Evolutionary conservation across 768 basidiomycete species (phyloP), one percentile per base, ranked within the genome.

Genomic region (Austroboletus eburneus): DNA sequence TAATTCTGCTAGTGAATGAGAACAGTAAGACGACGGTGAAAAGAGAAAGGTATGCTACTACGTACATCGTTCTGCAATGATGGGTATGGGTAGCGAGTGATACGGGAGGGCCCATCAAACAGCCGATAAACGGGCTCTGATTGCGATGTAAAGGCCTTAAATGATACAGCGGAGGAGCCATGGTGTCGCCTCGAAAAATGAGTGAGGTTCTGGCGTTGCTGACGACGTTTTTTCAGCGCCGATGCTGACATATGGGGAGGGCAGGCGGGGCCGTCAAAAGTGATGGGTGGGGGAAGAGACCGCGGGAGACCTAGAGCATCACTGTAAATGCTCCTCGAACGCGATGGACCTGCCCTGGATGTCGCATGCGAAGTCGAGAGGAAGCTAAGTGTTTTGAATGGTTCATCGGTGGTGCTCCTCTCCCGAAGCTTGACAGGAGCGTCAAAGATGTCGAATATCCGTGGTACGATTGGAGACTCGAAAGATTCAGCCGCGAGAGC

Each of bases 361-460:
- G 16, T 37, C 44, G 24, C 34, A 40, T 27, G 49, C 38, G 42
- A 21, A 12, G 36, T 39, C 23, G 49, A 42, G 39, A 41, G 25
- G 30, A 32, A 13, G 33, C 43, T 42, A 18, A 47, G 25, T 29
- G 50, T 24, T 8, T 51, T 32, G 8, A 56, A 47, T 39, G 54
- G 32, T 44, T 57, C 36, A 42, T 64, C 39, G 55, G 64, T 47
- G 43, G 56, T 49, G 48, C 55, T 63, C 24, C 64, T 69, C 49
- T 70, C 71, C 17, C 69, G 65, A 18, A 75, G 68, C 24, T 61
- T 62, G 27, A 62, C 60, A 1, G 76, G 74, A 20, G 69, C 76
- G 48, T 79, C 77, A 55, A 77, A 77, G 48, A 80, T 76, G 57
- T 79, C 77, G 50, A 74, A 70, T 39, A 76, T 74, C 35, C 64